Evolutionary conservation across 176 grass and related monocot species (phyloP), one percentile per base, ranked within the genome.

Genomic region (Otatea glauca): DNA sequence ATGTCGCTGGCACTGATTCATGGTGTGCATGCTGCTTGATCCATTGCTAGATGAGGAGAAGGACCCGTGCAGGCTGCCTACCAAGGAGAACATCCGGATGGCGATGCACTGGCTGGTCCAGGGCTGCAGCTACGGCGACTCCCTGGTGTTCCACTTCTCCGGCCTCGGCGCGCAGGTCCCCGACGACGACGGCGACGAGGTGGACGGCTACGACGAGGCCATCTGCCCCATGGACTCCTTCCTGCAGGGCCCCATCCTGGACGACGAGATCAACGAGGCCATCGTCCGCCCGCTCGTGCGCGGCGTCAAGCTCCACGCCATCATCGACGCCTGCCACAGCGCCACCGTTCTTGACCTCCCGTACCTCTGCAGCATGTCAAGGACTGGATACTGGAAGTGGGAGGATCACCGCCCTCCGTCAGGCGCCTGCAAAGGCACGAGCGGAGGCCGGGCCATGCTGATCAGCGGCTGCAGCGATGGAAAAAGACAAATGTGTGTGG

Each of bases 121-220:
- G 58, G 93, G 89, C 0, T 94, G 93, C 86, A 65, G 83, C 81
- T 88, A 72, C 13, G 92, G 96, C 0, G 93, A 98, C 80, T 98
- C 96, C 0, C 89, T 98, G 69, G 89, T 98, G 86, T 98, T 98
- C 84, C 96, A 95, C 56, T 98, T 92, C 93, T 98, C 96, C 7
- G 96, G 96, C 5, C 70, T 90, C 7, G 96, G 91, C 0, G 83
- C 83, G 47, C 96, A 98, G 92, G 92, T 92, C 15, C 64, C 81
- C 49, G 96, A 94, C 87, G 77, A 65, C 7, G 87, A 75, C 68
- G 90, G 92, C 55, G 88, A 98, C 45, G 96, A 98, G 83, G 20
- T 80, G 43, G 96, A 98, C 82, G 96, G 96, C 18, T 90, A 83
- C 80, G 93, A 95, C 69, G 96, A 98, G 91, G 93, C 93, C 10